Evolutionary conservation across 2,329 filamentous ascomycete genomes (phyloP).

Genomic region (Keithomyces neogunnii): DNA sequence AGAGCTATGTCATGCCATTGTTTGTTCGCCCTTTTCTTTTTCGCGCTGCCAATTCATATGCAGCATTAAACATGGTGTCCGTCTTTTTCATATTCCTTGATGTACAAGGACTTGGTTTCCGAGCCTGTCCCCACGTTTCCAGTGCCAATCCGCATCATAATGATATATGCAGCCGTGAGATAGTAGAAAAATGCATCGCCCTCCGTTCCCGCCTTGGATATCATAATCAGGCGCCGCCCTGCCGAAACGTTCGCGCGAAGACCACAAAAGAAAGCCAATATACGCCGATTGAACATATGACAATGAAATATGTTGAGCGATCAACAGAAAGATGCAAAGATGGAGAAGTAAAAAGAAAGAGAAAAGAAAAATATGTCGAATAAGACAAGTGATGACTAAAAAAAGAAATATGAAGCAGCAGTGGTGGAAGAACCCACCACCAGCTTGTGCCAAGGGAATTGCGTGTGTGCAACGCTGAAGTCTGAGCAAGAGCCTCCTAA

Average conservation of each 20-base stretch:
- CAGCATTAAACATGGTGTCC: neutral
- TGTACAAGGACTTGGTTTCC: neutral
- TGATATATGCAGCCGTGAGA: constrained; percentile 3
- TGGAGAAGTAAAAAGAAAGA: neutral
- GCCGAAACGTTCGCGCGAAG: neutral
- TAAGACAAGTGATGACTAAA: neutral
- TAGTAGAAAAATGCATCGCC: neutral
- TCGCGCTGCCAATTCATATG: neutral
- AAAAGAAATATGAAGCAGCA: too few species aligned
- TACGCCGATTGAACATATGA: constrained; percentile 5
- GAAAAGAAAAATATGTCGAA: neutral
- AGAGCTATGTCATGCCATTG: neutral
- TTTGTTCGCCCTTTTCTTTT: neutral
- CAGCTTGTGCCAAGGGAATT: too few species aligned
- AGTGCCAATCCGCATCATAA: neutral
- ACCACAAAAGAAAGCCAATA: constrained; percentile 1
- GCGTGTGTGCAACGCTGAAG: neutral
- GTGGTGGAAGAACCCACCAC: too few species aligned
- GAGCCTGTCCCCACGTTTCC: neutral
- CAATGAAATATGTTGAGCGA: neutral
- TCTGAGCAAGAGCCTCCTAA: neutral
- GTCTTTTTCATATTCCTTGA: neutral
- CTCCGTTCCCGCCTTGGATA: constrained; percentile 3
- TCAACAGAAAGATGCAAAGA: neutral
- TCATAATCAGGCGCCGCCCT: constrained; percentile 5